These are phyloP conservation scores for Tanacetum coccineum DNA, from an alignment of 129 eudicot species.

Conservation along the genomic window DNA sequence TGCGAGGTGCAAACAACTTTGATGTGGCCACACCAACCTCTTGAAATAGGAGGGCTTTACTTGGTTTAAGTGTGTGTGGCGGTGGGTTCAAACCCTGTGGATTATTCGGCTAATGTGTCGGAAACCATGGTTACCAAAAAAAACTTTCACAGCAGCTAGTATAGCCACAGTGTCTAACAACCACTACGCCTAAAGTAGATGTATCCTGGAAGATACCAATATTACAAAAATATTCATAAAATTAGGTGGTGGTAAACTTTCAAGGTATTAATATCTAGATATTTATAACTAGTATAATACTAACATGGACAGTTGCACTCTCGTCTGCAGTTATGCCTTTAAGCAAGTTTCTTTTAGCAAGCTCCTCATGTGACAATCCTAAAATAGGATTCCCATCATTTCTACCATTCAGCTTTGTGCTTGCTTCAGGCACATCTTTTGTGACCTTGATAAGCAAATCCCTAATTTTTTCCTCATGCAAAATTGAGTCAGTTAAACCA, in stretches of 20 bases:
- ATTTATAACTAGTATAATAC: conserved; percentile 20
- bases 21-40: no score
- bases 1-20: no score
- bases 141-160: conserved; percentile 90
- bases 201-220: conserved; percentile 59
- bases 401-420: conserved; percentile 68
- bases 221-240: neutral
- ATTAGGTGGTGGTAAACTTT: neutral
- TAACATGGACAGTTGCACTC: conserved; percentile 87
- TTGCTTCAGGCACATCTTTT: conserved; percentile 72
- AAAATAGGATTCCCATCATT: conserved; percentile 77
- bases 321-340: conserved; percentile 98
- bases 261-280: neutral
- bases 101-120: no score
- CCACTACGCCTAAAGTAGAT: conserved; percentile 82
- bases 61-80: no score
- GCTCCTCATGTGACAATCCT: conserved; percentile 64
- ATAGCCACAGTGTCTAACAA: conserved; percentile 86
- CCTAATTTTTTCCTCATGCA: conserved; percentile 68
- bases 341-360: conserved; percentile 75
- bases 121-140: no score
- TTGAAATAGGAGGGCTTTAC: no score
- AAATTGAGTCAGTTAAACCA: conserved; percentile 20
- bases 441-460: conserved; percentile 58
- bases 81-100: no score